Percentiles rank a stretch among this genome's conserved stretches.
Evolutionary conservation across 2,329 filamentous ascomycete species (phyloP).

Genomic region (Fusarium zealandicum): DNA sequence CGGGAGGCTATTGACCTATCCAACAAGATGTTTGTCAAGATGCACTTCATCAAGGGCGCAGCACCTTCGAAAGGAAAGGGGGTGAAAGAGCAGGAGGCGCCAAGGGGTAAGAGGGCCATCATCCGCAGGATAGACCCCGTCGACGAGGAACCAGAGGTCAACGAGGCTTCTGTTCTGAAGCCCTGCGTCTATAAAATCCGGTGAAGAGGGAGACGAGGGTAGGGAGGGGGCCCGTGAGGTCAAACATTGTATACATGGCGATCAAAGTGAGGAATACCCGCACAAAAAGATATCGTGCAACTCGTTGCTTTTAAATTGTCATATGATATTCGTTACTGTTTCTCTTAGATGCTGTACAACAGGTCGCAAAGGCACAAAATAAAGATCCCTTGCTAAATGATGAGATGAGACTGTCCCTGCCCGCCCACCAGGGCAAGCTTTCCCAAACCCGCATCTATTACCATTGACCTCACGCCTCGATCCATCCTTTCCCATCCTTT

Average conservation of each 20-base stretch:
- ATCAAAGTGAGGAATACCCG: conserved; percentile 27
- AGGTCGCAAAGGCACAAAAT: conserved; percentile 9
- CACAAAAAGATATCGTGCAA: conserved; percentile 25
- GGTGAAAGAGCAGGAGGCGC: conserved; percentile 64
- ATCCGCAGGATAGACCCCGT: conserved; percentile 60
- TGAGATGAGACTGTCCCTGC: conserved; percentile 34
- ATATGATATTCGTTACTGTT: conserved; percentile 23
- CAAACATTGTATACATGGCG: conserved; percentile 17
- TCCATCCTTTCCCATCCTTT: conserved; percentile 8
- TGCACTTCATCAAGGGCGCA: conserved; percentile 90
- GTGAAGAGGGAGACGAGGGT: conserved; percentile 48
- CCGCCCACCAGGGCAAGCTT: conserved; percentile 20
- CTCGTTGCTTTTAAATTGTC: conserved; percentile 23
- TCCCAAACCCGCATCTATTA: conserved; percentile 28
- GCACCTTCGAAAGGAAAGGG: conserved; percentile 79
- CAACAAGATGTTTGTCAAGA: conserved; percentile 98
- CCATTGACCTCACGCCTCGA: conserved; percentile 19
- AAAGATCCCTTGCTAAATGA: conserved; percentile 13
- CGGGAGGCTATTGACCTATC: conserved; percentile 75
- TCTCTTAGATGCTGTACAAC: conserved; percentile 22
- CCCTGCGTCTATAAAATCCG: conserved; percentile 96
- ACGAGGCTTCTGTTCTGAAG: conserved; percentile 76
- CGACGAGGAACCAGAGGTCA: conserved; percentile 66
- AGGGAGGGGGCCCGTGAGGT: not conserved
- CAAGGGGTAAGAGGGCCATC: conserved; percentile 61